Evolutionary conservation across 495 filamentous ascomycete species (phyloP), one percentile per base, ranked within the genome.

Genomic region (Xylaria flabelliformis): DNA sequence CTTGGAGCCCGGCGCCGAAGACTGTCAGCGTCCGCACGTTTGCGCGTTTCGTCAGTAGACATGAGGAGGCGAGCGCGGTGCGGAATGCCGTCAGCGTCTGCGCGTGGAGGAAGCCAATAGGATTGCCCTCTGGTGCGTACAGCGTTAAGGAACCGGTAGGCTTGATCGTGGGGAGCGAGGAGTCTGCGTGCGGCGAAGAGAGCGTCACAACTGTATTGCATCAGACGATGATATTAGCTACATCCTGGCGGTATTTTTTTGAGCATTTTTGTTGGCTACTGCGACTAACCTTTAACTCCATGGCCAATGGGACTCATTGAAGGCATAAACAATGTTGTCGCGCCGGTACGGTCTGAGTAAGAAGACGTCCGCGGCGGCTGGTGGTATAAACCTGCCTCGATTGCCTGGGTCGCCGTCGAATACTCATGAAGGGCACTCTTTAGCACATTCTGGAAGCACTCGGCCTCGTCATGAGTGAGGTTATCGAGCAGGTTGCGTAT

Each of bases 271-370:
- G n/a, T 12, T 6, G 24, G 5, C 53, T 69, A 53, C 8, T 13
- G 6, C 15, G 29, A 74, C 75, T 26, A 64, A 87, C 84, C 86
- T 77, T 88, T 88, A 66, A 88, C 78, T 19, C 82, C 86, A 64
- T 86, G 80, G 21, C 86, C 84, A 1, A 75, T 59, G 0, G 83
- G 74, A 65, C 81, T 84, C 29, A 82, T 88, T 3, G 93, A 93
- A 4, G 96, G 96, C 96, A 98, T 99, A 80, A 97, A 96, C 41
- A 98, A 84, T 0, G 93, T 97, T 3, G 92, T 97, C 53, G 89
- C 88, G 48, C 93, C 91, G 83, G 93, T 91, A 26, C 82, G 85
- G 4, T 85, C 64, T 41, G 87, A 82, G 55, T 89, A 88, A 59
- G 95, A 87, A 0, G 90, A 87, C 0, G 92, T 92, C 59, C 95